Percentiles rank a stretch among this genome's conserved stretches.
Evolutionary conservation across 768 basidiomycete genomes (phyloP).

Genomic region (Tubosaeta sp.): DNA sequence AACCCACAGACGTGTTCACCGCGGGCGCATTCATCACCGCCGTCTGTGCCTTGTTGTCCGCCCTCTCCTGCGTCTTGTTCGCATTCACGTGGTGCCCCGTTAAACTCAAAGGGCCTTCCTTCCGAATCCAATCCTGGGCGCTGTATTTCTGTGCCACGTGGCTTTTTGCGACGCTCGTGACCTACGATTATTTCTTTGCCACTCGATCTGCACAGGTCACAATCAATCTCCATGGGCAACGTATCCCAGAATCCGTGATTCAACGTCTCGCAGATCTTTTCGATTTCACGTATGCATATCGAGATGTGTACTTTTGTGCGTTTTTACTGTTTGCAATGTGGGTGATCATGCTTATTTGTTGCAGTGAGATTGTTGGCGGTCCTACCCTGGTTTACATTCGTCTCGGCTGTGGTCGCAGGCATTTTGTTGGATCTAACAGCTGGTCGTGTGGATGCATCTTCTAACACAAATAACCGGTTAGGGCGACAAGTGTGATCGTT

Average conservation of each 20-base stretch:
- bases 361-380: conserved; percentile 48
- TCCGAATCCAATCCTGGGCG: conserved; percentile 34
- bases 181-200: conserved; percentile 44
- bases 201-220: conserved; percentile 42
- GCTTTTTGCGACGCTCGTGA: conserved; percentile 48
- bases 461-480: background rate
- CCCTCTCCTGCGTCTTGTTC: conserved; percentile 29
- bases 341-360: background rate
- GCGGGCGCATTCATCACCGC: conserved; percentile 36
- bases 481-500: background rate
- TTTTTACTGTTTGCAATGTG: background rate
- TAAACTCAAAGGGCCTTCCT: conserved; percentile 1
- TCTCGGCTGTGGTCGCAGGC: conserved; percentile 38
- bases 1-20: conserved; percentile 36
- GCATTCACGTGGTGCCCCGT: conserved; percentile 17
- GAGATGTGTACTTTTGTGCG: conserved; percentile 43
- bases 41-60: conserved; percentile 32
- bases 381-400: conserved; percentile 49
- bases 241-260: conserved; percentile 36
- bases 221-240: conserved; percentile 36
- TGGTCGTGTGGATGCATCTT: background rate
- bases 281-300: conserved; percentile 42
- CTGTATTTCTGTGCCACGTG: conserved; percentile 42
- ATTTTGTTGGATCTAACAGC: conserved; percentile 33
- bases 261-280: conserved; percentile 33